phyloP scores from a whole-genome alignment of 2,329 filamentous ascomycete genomes.

The Cryphonectria radicalis region DNA sequence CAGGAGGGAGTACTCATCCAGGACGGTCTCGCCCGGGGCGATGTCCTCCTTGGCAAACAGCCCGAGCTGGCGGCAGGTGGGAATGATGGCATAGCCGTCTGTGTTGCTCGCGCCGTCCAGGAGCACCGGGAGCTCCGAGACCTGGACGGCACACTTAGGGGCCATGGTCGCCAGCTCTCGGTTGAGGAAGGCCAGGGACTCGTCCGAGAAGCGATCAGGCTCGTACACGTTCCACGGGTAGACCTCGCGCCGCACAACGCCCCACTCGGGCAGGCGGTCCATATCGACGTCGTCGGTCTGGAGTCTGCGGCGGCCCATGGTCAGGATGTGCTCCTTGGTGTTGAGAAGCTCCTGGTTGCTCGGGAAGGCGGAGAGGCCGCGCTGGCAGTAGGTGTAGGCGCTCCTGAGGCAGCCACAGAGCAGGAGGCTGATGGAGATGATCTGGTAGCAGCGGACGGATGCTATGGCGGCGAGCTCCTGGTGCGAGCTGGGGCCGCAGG shows the following conservation, averaged over 20 bases:
- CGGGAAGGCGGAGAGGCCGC: constrained; percentile 61
- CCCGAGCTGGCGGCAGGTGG: constrained; percentile 77
- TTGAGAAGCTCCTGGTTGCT: constrained; percentile 59
- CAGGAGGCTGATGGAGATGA: constrained; percentile 61
- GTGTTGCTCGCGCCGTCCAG: constrained; percentile 58
- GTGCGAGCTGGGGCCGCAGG: constrained; percentile 40
- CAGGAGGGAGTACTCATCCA: constrained; percentile 82
- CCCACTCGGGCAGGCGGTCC: constrained; percentile 68
- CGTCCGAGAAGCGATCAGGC: constrained; percentile 70
- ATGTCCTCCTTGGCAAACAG: constrained; percentile 88
- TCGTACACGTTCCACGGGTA: constrained; percentile 72
- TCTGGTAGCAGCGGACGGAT: constrained; percentile 63
- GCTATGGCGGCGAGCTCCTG: constrained; percentile 51
- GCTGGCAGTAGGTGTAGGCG: constrained; percentile 66
- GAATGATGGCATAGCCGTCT: constrained; percentile 53
- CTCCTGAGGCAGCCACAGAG: constrained; percentile 72
- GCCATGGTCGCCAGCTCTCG: constrained; percentile 68
- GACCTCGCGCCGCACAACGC: constrained; percentile 70
- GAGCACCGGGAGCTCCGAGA: constrained; percentile 75
- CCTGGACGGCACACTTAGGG: constrained; percentile 79
- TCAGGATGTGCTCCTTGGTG: constrained; percentile 57
- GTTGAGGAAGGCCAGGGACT: constrained; percentile 75
- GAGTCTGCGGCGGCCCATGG: constrained; percentile 54
- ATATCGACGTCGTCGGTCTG: constrained; percentile 52
- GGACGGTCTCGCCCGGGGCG: constrained; percentile 72